Percentiles rank a stretch among this genome's conserved stretches.
These are phyloP conservation scores for Tetrapisispora taiwanensis DNA, from an alignment of 805 yeast species.

Conservation along the genomic window DNA sequence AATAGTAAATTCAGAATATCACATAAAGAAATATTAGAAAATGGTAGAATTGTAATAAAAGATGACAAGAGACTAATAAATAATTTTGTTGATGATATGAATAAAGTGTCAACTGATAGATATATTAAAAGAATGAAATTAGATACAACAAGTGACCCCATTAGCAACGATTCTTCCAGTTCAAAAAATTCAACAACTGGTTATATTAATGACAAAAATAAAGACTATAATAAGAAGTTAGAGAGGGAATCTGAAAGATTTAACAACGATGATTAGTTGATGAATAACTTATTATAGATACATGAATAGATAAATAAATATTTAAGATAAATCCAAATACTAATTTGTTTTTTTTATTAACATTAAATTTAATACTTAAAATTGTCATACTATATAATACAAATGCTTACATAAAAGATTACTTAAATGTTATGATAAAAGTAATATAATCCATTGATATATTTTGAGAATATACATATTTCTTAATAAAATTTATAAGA, in stretches of 20 bases:
- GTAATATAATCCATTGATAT: too few relatives aligned
- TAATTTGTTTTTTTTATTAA: too few relatives aligned
- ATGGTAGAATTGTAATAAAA: slow-evolving; percentile 9
- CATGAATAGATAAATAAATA: too few relatives aligned
- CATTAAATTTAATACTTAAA: background rate
- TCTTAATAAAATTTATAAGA: background rate
- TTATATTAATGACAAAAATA: slow-evolving; percentile 25
- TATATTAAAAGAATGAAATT: slow-evolving; percentile 12
- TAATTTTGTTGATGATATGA: slow-evolving; percentile 14
- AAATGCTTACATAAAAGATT: background rate
- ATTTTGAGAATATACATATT: background rate
- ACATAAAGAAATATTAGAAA: slow-evolving; percentile 5
- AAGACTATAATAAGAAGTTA: slow-evolving; percentile 24
- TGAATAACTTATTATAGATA: too few relatives aligned
- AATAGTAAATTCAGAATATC: background rate
- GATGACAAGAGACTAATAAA: slow-evolving; percentile 15
- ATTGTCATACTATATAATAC: background rate
- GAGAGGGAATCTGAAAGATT: slow-evolving; percentile 12
- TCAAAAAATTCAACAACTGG: slow-evolving; percentile 8
- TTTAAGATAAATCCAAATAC: too few relatives aligned
- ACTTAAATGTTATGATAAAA: background rate
- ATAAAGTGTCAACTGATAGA: slow-evolving; percentile 10
- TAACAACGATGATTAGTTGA: background rate
- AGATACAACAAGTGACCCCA: background rate
- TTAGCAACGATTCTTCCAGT: background rate